Base-by-base conservation (phyloP, 495 filamentous ascomycete genomes). In the Pyrenula massariospora region DNA sequence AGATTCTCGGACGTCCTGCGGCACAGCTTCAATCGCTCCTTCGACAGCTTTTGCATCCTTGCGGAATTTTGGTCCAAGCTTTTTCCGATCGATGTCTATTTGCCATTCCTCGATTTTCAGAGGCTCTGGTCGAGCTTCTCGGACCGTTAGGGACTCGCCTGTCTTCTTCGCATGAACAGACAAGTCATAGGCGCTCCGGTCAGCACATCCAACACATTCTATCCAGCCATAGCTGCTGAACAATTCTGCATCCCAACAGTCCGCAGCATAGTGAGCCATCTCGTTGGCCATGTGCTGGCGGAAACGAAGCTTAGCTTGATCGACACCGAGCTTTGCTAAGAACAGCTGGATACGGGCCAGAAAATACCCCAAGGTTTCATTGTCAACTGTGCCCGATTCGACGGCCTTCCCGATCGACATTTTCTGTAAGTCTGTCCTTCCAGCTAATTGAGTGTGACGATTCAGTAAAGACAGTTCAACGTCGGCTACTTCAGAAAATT, bases 201-300 rank as follows among this genome's bases (percentile, higher is more conserved):
- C 84, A 2, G 84, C 84, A 65, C 84, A 87, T 47, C 84, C 83
- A 56, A 86, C 83, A 62, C 83, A 84, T 66, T 86, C 83, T 55
- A 86, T 77, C 84, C 84, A 86, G 56, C 84, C 84, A 63, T 85
- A 86, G 52, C 73, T 80, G 21, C 80, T 86, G 20, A 77, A 60
- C 11, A 86, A 68, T 56, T 86, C 84, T 12, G 82, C 84, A 66
- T 87, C 84, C 83, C 83, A 86, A 63, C 83, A 87, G 63, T 86
- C 84, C 1, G 77, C 68, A 22, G 84, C 84, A 56, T 85, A 87
- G 65, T 86, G 84, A 19, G 84, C 84, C 84, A 86, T 86, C 65
- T 87, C 84, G 59, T 86, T 86, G 3, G 78, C 75, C 80, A 87
- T 84, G 59, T 87, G 84, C 59, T 87, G 84, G 57, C 84, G 72